These are phyloP conservation scores for Handroanthus guayacan DNA, from an alignment of 257 asterid genomes.

Conservation along the genomic window DNA sequence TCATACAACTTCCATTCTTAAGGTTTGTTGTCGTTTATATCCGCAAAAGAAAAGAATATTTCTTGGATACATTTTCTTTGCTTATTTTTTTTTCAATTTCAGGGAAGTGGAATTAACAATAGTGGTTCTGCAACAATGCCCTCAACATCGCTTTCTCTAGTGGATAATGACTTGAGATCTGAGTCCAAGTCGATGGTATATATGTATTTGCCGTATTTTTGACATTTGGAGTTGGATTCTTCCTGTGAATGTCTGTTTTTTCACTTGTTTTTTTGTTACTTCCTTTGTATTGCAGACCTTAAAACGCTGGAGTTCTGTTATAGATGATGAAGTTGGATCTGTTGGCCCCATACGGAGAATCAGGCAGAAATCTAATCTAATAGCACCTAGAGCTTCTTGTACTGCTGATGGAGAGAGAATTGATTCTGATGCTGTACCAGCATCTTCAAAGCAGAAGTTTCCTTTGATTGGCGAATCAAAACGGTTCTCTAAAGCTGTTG, in stretches of 20 bases:
- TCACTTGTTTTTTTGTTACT: not conserved
- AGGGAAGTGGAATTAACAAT: slow-evolving; percentile 52
- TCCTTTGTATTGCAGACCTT: slow-evolving; percentile 52
- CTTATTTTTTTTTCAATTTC: slow-evolving; percentile 33
- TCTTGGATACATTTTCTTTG: slow-evolving; percentile 24
- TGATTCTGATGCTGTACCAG: slow-evolving; percentile 43
- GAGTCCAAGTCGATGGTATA: slow-evolving; percentile 56
- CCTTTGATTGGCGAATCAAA: slow-evolving; percentile 35
- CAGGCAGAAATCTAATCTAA: slow-evolving; percentile 64
- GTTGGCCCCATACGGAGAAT: slow-evolving; percentile 71
- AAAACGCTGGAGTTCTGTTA: slow-evolving; percentile 67
- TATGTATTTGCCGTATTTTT: slow-evolving; percentile 17
- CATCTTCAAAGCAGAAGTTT: slow-evolving; percentile 43
- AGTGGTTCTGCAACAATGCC: slow-evolving; percentile 41
- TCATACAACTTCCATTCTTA: slow-evolving; percentile 42
- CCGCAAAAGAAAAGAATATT: slow-evolving; percentile 5
- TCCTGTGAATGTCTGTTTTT: slow-evolving; percentile 5
- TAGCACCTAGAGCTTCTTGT: slow-evolving; percentile 43
- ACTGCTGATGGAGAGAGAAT: slow-evolving; percentile 40
- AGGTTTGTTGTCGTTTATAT: slow-evolving; percentile 41
- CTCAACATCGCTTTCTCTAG: slow-evolving; percentile 42
- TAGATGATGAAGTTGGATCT: slow-evolving; percentile 72
- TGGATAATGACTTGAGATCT: slow-evolving; percentile 44
- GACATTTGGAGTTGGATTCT: slow-evolving; percentile 11
- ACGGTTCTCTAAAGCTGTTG: slow-evolving; percentile 34